A percentile compares a stretch with the other conserved stretches of the same genome.
phyloP scores from a whole-genome alignment of 2,329 filamentous ascomycete species.

The Trichophyton verrucosum region DNA sequence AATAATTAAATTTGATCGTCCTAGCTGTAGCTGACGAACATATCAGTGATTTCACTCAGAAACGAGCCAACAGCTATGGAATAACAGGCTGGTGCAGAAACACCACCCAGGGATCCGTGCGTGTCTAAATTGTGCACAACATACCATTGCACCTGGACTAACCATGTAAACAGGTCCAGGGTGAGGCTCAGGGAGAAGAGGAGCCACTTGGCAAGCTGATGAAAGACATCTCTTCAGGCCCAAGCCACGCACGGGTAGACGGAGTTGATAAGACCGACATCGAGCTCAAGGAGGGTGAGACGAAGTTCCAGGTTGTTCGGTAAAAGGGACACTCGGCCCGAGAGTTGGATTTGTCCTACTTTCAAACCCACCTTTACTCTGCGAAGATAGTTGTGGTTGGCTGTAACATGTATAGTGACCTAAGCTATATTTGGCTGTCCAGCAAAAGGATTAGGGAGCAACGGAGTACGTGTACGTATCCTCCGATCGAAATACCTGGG shows the following conservation, averaged over 20 bases:
- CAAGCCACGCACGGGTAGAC: conserved; percentile 57
- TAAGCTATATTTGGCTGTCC: neutral
- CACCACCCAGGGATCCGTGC: conserved; percentile 34
- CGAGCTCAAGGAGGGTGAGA: conserved; percentile 53
- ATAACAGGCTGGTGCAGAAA: conserved; percentile 41
- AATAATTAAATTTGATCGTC: neutral
- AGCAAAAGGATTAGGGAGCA: no score
- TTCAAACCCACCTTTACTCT: neutral
- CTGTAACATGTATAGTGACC: neutral
- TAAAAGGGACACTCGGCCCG: neutral
- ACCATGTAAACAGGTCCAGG: conserved; percentile 54
- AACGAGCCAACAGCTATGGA: conserved; percentile 30
- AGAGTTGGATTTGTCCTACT: neutral
- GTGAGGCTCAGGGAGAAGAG: conserved; percentile 70
- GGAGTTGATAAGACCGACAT: conserved; percentile 60
- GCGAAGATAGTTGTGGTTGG: neutral
- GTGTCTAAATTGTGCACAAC: conserved; percentile 6
- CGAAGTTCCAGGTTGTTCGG: conserved; percentile 44
- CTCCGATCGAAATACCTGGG: neutral
- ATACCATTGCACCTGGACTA: neutral
- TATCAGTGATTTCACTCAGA: conserved; percentile 32
- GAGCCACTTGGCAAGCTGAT: conserved; percentile 56
- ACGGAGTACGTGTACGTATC: neutral
- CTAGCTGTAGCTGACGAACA: neutral
- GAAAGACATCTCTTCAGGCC: conserved; percentile 62